phyloP scores from a whole-genome alignment of 2,329 filamentous ascomycete genomes.

The Arthrobotrys iridis region DNA sequence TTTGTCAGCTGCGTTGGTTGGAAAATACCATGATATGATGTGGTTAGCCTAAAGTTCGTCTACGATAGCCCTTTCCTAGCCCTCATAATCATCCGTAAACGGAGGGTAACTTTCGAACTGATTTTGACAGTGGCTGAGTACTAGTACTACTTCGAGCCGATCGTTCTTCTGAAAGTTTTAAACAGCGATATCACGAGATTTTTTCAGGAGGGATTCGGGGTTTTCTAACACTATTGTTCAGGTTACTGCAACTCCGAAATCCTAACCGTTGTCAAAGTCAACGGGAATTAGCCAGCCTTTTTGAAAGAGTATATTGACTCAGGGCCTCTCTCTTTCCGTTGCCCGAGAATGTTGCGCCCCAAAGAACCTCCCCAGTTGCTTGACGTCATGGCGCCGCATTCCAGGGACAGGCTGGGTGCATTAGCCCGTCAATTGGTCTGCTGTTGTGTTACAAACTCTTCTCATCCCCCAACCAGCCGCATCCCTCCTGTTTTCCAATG shows the following conservation, averaged over 20 bases:
- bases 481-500: not conserved
- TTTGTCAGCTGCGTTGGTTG: not conserved
- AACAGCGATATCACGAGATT: too few species aligned
- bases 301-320: not conserved
- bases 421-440: not conserved
- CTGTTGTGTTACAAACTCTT: slow-evolving; percentile 1
- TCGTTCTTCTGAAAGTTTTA: not conserved
- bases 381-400: slow-evolving; percentile 50
- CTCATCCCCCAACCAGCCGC: not conserved
- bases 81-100: too few species aligned
- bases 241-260: too few species aligned
- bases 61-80: too few species aligned
- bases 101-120: too few species aligned
- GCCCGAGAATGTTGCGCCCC: not conserved
- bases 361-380: not conserved
- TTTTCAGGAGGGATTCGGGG: too few species aligned
- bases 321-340: not conserved
- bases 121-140: not conserved
- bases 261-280: too few species aligned
- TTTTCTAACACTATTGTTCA: too few species aligned
- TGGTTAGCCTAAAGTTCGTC: not conserved
- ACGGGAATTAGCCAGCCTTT: too few species aligned
- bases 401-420: not conserved
- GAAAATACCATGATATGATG: not conserved
- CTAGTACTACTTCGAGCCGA: not conserved